Base-by-base conservation (phyloP, 2,329 filamentous ascomycete species). In the Cladophialophora exuberans region DNA sequence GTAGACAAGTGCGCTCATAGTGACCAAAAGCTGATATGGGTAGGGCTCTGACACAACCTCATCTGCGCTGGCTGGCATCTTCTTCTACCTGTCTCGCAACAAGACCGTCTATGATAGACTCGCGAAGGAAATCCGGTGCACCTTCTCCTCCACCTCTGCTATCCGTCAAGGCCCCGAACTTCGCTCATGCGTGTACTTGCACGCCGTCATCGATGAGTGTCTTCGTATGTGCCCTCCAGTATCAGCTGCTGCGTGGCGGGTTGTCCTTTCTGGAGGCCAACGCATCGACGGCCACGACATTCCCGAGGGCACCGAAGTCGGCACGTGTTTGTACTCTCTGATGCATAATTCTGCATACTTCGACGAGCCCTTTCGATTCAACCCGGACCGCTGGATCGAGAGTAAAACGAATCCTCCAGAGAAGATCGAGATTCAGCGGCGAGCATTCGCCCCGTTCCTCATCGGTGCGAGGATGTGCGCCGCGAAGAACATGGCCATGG, bases 331-430 rank as follows among this genome's bases (percentile, higher is more conserved):
- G 10, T 46, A 46, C 43, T 46, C 43, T 4, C 43, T 35, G 26
- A 33, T 46, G 28, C 28, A 46, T 11, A 46, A 35, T 20, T 28
- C 43, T 6, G 43, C 43, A 31, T 46, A 46, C 13, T 46, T 46
- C 15, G 43, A 17, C 28, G 43, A 46, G 15, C 43, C 43, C 1
- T 46, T 20, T 20, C 17, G 30, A 6, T 46, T 35, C 43, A 35
- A 23, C 28, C 43, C 43, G 20, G 43, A 31, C 43, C 43, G 28
- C 11, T 35, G 43, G 43, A 45, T 46, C 26, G 43, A 46, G 17
- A 35, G 25, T 18, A 28, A 45, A n/a, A 15, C n/a, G 3, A 45
- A 33, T 30, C 25, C 25, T n/a, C 17, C 28, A 1, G 9, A 18
- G 6, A 46, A 9, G 4, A 46, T 46, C 13, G 43, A 33, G 20